Conservation (phyloP, 306 rosid species). For the Prinsepia uniflora region DNA sequence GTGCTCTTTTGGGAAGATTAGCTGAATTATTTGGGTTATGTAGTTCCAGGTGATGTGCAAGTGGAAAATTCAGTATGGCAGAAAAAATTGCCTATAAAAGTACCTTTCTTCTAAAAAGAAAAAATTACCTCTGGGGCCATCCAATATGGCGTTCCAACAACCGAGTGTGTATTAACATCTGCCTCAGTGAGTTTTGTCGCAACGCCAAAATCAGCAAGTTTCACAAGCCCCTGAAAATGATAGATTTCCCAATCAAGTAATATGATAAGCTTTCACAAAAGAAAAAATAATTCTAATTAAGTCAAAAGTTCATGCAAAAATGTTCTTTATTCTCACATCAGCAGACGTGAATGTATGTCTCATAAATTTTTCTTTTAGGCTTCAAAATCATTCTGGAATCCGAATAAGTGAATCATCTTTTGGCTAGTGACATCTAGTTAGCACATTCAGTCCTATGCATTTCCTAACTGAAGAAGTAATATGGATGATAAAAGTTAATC, state of each 20-base stretch:
- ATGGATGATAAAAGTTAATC: no score
- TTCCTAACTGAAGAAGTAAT: no score
- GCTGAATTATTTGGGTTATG: background rate
- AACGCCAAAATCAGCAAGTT: slow-evolving; percentile 99
- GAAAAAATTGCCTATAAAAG: background rate
- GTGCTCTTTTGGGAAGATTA: background rate
- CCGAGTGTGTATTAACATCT: slow-evolving; percentile 98
- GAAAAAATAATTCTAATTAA: background rate
- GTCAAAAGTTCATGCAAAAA: no score
- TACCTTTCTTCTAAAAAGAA: background rate
- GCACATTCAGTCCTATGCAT: no score
- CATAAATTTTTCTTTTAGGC: no score
- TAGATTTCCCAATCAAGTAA: background rate
- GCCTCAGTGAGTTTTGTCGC: slow-evolving; percentile 97
- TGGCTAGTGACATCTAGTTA: no score
- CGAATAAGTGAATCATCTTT: no score
- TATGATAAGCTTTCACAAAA: background rate
- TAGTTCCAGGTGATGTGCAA: background rate
- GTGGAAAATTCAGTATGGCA: background rate
- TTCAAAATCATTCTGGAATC: no score
- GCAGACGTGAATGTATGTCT: no score
- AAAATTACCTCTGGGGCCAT: slow-evolving; percentile 97
- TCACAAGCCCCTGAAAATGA: slow-evolving; percentile 87
- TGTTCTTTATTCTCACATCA: no score
- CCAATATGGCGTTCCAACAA: slow-evolving; percentile 99